Percentiles rank a stretch among this genome's conserved stretches.
Conservation (phyloP, 1,139 yeast genomes). For the Pneumocystis murina region DNA sequence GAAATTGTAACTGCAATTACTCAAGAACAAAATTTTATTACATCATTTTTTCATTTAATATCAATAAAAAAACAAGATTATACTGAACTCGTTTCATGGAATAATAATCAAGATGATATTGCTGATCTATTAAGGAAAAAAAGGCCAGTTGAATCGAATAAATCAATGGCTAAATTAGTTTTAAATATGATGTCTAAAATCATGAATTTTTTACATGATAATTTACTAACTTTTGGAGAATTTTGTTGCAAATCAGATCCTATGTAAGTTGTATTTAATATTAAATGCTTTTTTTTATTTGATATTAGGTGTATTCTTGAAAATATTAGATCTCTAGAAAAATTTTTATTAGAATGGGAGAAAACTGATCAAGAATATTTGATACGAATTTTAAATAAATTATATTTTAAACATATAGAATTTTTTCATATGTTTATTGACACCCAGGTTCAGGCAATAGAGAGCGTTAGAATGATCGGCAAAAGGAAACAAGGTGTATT, state of each 20-base stretch:
- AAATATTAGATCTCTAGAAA: conserved; percentile 30
- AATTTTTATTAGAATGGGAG: conserved; percentile 26
- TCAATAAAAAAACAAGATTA: conserved; percentile 35
- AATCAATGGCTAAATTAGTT: conserved; percentile 41
- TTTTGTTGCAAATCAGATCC: conserved; percentile 25
- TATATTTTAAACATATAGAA: conserved; percentile 37
- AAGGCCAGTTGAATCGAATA: conserved; percentile 33
- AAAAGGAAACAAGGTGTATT: conserved; percentile 31
- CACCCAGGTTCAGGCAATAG: conserved; percentile 39
- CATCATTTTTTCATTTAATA: conserved; percentile 51
- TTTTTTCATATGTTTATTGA: conserved; percentile 49
- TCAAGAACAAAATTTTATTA: conserved; percentile 51
- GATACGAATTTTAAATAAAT: conserved; percentile 36
- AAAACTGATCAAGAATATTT: conserved; percentile 56
- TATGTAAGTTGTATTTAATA: conserved; percentile 23
- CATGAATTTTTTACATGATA: conserved; percentile 40
- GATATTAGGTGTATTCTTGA: conserved; percentile 19
- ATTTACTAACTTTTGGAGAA: conserved; percentile 27
- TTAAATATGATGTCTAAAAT: conserved; percentile 38
- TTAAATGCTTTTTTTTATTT: background rate
- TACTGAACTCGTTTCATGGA: conserved; percentile 32
- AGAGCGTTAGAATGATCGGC: conserved; percentile 35
- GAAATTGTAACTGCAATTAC: conserved; percentile 31
- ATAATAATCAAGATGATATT: conserved; percentile 24
- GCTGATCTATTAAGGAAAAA: conserved; percentile 18